Base-by-base conservation (phyloP, 2,329 filamentous ascomycete genomes). In the Hansfordia pulvinata region DNA sequence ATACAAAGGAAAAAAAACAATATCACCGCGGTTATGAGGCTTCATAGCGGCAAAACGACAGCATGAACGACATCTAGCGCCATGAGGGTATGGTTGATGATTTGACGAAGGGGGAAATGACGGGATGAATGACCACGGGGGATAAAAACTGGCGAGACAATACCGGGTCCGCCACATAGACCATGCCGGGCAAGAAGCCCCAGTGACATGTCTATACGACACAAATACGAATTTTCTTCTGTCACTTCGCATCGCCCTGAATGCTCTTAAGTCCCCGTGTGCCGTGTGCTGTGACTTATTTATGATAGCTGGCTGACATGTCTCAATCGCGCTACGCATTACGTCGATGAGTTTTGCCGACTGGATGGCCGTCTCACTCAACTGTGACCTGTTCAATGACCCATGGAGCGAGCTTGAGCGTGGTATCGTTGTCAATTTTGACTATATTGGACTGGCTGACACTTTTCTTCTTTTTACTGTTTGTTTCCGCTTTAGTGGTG, bases 401-500 rank as follows among this genome's bases (percentile, higher is more conserved):
- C n/a, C 16, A 26, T 26, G 30, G 28, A 31, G n/a, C n/a, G n/a
- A n/a, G n/a, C n/a, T n/a, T n/a, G n/a, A n/a, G n/a, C n/a, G n/a
- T n/a, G n/a, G n/a, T n/a, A n/a, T 26, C 9, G 27, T 11, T 19
- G 11, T 27, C 8, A 21, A 7, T 14, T 12, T 23, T 17, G 26
- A 8, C 24, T 21, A 6, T 7, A 13, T 20, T 21, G 12, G 11
- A 19, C 19, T 9, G 18, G 12, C 25, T 11, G 17, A 21, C 8
- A 6, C 28, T 10, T 10, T 10, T 2, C 18, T 20, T 26, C 13
- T 24, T 21, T 22, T 19, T 25, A 15, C n/a, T 12, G 11, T 9
- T 21, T 16, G 12, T 16, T 16, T 3, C 10, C 13, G 10, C 13
- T 26, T 52, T 78, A 96, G 59, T 96, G 88, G 57, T 94, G 88